phyloP scores from a whole-genome alignment of 139 green algal genomes.

The Ettlia oleoabundans region DNA sequence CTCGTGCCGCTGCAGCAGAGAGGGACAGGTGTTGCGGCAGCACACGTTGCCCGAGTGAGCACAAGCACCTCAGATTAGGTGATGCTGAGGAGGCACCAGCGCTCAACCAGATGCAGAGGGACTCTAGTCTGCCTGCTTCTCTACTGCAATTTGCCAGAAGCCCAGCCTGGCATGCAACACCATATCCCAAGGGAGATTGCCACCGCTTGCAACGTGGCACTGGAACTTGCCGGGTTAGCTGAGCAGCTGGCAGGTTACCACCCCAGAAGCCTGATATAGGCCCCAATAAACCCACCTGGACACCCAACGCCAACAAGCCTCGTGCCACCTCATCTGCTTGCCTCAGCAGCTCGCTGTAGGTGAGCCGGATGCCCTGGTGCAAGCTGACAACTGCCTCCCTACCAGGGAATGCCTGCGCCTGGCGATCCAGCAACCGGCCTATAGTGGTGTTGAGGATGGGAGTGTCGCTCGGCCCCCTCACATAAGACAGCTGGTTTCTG shows the following conservation, averaged over 20 bases:
- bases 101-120: too few species aligned
- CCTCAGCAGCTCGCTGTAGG: constrained; percentile 28
- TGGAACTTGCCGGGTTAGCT: too few species aligned
- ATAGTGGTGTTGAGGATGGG: constrained; percentile 20
- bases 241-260: background rate
- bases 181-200: too few species aligned
- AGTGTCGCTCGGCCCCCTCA: background rate
- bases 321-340: background rate
- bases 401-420: background rate
- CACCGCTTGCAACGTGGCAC: too few species aligned
- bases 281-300: constrained; percentile 4
- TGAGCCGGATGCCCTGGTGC: constrained; percentile 19
- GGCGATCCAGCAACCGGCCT: constrained; percentile 5
- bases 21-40: background rate
- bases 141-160: too few species aligned
- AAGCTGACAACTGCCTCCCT: constrained; percentile 25
- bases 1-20: constrained; percentile 37
- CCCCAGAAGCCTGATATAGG: background rate
- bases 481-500: constrained; percentile 4
- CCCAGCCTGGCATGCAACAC: too few species aligned
- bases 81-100: background rate
- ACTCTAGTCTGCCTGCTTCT: too few species aligned
- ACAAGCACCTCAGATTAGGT: too few species aligned
- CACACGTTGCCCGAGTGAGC: too few species aligned
- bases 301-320: constrained; percentile 61